Conservation (phyloP, 108 stramenopile genomes). For the Skeletonema potamos region DNA sequence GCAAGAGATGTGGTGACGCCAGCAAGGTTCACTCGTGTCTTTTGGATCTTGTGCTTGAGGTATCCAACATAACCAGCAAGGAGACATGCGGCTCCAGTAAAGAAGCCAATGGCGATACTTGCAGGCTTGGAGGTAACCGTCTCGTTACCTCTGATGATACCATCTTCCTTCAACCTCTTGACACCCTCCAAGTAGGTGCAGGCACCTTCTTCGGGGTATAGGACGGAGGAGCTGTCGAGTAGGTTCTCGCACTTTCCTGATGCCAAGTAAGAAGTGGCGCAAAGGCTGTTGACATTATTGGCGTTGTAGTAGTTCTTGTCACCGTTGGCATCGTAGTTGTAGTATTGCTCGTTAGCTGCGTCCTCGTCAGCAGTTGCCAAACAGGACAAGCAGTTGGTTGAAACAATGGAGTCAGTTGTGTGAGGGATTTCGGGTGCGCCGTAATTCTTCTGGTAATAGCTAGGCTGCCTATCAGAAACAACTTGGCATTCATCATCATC, state of each 20-base stretch:
- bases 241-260: constrained; percentile 84
- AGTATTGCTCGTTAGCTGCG: constrained; percentile 26
- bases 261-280: constrained; percentile 59
- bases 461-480: constrained; percentile 50
- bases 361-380: constrained; percentile 29
- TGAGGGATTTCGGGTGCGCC: constrained; percentile 60
- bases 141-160: constrained; percentile 76
- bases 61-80: constrained; percentile 82
- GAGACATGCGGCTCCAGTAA: constrained; percentile 67
- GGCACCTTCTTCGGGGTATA: constrained; percentile 78
- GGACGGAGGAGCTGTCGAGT: constrained; percentile 49
- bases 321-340: constrained; percentile 42
- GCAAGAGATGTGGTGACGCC: constrained; percentile 29
- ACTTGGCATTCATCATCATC: constrained; percentile 77
- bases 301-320: constrained; percentile 49
- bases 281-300: constrained; percentile 57
- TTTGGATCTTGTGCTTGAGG: constrained; percentile 56
- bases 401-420: constrained; percentile 57
- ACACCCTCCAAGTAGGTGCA: constrained; percentile 86
- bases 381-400: constrained; percentile 53
- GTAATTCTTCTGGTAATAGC: constrained; percentile 29
- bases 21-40: constrained; percentile 41
- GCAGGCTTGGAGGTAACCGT: constrained; percentile 69
- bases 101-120: constrained; percentile 68
- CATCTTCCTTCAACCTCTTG: constrained; percentile 78